Base-by-base conservation (phyloP, 2,329 filamentous ascomycete genomes). In the Apiospora aurea region DNA sequence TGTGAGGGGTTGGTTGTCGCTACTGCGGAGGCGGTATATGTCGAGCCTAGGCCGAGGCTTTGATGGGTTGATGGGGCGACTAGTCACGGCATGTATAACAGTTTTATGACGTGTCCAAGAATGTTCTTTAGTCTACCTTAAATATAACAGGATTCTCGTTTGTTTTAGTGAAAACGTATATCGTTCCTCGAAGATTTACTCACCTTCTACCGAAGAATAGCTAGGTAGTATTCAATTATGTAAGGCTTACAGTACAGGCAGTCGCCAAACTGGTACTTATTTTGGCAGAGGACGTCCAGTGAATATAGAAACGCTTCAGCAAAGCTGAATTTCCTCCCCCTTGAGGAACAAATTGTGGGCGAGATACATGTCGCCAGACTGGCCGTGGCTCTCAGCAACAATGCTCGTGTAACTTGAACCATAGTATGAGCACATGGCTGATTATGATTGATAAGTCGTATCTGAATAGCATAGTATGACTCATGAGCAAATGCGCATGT, bases 21-120 rank as follows among this genome's bases (percentile, higher is more conserved):
- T 18, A 64, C 18, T 1, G 57, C 57, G 21, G 57, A 64, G 57
- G 57, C 57, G 18, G 8, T 64, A 4, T 64, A 64, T 18, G 57
- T 64, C 34, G 18, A 64, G 57, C 57, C 57, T 64, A 41, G 57
- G 21, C 57, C 57, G 8, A 41, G 57, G 10, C 57, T 64, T 41
- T 64, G 57, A 64, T 21, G 29, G 16, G 29, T 34, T 34, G 57
- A 34, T 10, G 14, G 2, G 6, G 26, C 5, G 4, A 4, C 10
- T 5, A 21, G 14, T 61, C 14, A 21, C 6, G 16, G 13, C 51
- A 57, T 34, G 4, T 8, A 34, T 8, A 1, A 34, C 7, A 13
- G 24, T 34, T 4, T 7, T 2, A 24, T 29, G 26, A 29, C 26
- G 26, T 29, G 26, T 29, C 26, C 3, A 29, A 29, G 26, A 29